Conservation (phyloP, 768 basidiomycete genomes). For the Exidia glandulosa region DNA sequence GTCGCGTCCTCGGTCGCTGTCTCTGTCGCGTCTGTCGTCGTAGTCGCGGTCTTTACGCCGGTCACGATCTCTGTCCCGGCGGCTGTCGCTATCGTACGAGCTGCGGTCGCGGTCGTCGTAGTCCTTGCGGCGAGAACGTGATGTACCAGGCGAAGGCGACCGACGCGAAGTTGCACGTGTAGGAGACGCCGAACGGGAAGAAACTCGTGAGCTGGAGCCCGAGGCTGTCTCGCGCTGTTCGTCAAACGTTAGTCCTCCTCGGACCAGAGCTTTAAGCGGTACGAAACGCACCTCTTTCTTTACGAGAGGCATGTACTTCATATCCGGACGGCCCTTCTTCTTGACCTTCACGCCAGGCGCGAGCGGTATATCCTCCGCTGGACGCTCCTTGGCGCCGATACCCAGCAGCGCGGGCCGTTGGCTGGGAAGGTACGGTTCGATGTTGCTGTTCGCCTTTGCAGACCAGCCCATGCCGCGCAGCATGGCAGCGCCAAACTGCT, state of each 20-base stretch:
- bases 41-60: constrained; percentile 19
- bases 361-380: constrained; percentile 39
- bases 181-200: constrained; percentile 24
- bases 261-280: neutral
- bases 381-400: constrained; percentile 85
- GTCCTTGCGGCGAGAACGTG: constrained; percentile 10
- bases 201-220: constrained; percentile 23
- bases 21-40: constrained; percentile 20
- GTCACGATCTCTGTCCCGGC: constrained; percentile 16
- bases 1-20: constrained; percentile 11
- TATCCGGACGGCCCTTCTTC: constrained; percentile 42
- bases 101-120: constrained; percentile 10
- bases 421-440: constrained; percentile 72
- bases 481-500: constrained; percentile 87
- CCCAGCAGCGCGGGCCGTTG: constrained; percentile 81
- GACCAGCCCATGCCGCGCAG: constrained; percentile 97
- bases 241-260: neutral
- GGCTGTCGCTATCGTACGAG: constrained; percentile 9
- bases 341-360: constrained; percentile 16
- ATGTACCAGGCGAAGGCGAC: constrained; percentile 27
- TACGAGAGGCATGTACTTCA: constrained; percentile 74
- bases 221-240: constrained; percentile 11
- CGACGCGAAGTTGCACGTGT: constrained; percentile 37
- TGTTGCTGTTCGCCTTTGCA: constrained; percentile 57
- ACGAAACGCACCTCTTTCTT: constrained; percentile 38